These are phyloP conservation scores for Meyerozyma guilliermondii DNA, from an alignment of 1,139 yeast species.

Conservation along the genomic window DNA sequence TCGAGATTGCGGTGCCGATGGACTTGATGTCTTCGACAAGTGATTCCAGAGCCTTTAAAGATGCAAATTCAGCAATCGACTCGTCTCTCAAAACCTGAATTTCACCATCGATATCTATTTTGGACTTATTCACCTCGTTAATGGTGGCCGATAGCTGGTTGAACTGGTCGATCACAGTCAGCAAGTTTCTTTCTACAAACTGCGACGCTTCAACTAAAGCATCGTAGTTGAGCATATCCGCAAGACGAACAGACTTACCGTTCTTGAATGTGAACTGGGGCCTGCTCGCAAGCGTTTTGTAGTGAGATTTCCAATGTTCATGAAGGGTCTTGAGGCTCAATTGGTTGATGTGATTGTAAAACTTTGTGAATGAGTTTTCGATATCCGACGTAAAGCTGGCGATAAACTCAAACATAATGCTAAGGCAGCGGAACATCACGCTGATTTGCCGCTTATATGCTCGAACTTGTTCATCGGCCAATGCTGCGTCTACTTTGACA, in stretches of 20 bases:
- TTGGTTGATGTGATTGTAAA: constrained; percentile 42
- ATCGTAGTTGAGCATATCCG: constrained; percentile 22
- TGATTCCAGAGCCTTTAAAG: constrained; percentile 6
- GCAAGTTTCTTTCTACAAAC: constrained; percentile 22
- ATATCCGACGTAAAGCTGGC: constrained; percentile 46
- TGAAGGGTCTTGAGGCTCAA: constrained; percentile 45
- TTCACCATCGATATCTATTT: constrained; percentile 22
- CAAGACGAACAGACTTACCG: constrained; percentile 13
- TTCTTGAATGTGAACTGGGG: constrained; percentile 15
- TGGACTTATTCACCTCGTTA: constrained; percentile 22
- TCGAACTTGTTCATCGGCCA: constrained; percentile 17
- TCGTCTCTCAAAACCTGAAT: constrained; percentile 32
- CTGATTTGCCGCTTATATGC: constrained; percentile 26
- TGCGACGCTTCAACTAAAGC: constrained; percentile 20
- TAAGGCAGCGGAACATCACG: constrained; percentile 46
- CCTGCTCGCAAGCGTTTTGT: constrained; percentile 32
- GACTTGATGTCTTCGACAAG: constrained; percentile 4
- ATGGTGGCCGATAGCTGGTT: constrained; percentile 34
- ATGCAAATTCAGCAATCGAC: constrained; percentile 29
- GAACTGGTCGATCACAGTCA: constrained; percentile 29
- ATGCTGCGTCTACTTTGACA: constrained; percentile 15
- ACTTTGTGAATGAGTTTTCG: constrained; percentile 48
- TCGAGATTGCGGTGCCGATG: constrained; percentile 6
- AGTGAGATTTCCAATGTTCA: constrained; percentile 45
- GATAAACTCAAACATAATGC: constrained; percentile 55